Percentiles rank a stretch among this genome's conserved stretches.
Conservation (phyloP, 768 basidiomycete species). For the Lactifluus piperatus region DNA sequence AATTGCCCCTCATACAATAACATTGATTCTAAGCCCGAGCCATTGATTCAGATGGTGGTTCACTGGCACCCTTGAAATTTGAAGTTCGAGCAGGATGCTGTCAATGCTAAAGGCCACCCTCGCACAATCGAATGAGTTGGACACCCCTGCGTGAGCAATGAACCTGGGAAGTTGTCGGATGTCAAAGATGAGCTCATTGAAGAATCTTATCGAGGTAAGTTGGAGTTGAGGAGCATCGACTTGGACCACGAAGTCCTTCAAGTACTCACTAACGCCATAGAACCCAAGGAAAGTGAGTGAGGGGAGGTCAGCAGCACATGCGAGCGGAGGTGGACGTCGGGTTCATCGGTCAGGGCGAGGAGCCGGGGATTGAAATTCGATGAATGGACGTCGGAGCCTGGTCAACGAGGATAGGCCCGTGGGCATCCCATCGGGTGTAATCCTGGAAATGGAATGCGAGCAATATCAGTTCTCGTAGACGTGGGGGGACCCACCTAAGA, state of each 20-base stretch:
- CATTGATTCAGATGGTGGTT: no score
- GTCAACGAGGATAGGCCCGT: background rate
- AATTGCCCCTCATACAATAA: background rate
- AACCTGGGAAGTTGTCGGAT: background rate
- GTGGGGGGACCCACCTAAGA: no score
- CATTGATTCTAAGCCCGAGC: background rate
- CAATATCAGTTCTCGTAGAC: no score
- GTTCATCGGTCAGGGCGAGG: background rate
- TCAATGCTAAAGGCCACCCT: background rate
- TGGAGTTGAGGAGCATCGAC: background rate
- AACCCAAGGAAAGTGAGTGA: background rate
- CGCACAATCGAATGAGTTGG: background rate
- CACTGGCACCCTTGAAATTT: background rate
- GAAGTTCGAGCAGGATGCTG: background rate
- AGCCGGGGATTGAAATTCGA: background rate
- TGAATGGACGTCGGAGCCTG: background rate
- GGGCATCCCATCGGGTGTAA: background rate
- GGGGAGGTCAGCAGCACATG: background rate
- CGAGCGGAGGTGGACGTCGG: background rate
- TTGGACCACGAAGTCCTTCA: background rate
- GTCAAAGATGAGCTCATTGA: background rate
- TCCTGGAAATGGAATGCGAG: no score
- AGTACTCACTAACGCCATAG: background rate
- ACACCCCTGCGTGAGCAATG: background rate
- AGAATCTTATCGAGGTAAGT: background rate